A percentile compares a stretch with the other conserved stretches of the same genome.
Evolutionary conservation across 2,329 filamentous ascomycete genomes (phyloP).

Genomic region (Aspergillus sp.): DNA sequence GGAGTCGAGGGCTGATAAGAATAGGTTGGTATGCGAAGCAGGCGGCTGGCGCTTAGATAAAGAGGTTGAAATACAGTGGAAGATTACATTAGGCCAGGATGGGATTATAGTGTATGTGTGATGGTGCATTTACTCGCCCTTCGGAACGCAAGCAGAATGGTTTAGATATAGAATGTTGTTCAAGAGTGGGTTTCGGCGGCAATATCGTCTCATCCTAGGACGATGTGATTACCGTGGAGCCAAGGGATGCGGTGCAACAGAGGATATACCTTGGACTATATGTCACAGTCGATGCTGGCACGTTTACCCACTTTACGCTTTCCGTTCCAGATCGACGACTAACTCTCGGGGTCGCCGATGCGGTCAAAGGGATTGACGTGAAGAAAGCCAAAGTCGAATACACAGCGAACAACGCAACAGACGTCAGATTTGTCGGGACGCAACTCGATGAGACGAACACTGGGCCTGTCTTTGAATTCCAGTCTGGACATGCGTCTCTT

Average conservation of each 20-base stretch:
- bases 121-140: too few relatives aligned
- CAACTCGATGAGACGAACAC: not conserved
- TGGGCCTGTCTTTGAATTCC: not conserved
- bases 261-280: not conserved
- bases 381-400: not conserved
- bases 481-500: not conserved
- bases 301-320: not conserved
- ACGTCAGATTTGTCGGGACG: not conserved
- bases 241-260: not conserved
- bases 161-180: too few relatives aligned
- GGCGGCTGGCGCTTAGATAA: too few relatives aligned
- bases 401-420: not conserved
- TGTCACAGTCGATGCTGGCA: not conserved
- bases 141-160: too few relatives aligned
- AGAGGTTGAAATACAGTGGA: too few relatives aligned
- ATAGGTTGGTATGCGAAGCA: too few relatives aligned
- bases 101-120: too few relatives aligned
- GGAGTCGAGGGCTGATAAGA: too few relatives aligned
- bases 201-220: slow-evolving; percentile 7
- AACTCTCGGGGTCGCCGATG: not conserved
- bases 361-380: not conserved
- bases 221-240: not conserved
- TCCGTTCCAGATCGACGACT: not conserved
- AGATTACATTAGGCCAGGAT: too few relatives aligned
- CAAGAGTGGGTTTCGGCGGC: slow-evolving; percentile 46